phyloP scores from a whole-genome alignment of 2,329 filamentous ascomycete genomes.

The Penicillium griseofulvum region DNA sequence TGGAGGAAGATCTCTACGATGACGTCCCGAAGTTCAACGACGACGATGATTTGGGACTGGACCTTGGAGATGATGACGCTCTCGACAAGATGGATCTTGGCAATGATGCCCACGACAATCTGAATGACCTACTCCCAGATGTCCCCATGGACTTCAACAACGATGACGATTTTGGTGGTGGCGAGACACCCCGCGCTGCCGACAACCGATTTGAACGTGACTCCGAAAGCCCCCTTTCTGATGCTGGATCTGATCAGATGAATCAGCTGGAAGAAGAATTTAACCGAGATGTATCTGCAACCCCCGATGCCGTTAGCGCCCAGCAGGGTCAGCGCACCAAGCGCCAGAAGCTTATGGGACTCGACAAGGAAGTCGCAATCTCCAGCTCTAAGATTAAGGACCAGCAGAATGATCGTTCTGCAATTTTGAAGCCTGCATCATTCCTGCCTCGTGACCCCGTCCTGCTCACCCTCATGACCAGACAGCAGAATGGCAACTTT shows the following conservation, averaged over 20 bases:
- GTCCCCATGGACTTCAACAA: slow-evolving; percentile 53
- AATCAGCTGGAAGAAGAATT: slow-evolving; percentile 52
- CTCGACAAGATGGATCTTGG: slow-evolving; percentile 39
- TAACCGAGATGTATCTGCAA: slow-evolving; percentile 16
- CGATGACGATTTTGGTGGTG: slow-evolving; percentile 60
- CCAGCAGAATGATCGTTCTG: slow-evolving; percentile 80
- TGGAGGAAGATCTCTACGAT: slow-evolving; percentile 54
- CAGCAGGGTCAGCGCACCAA: slow-evolving; percentile 71
- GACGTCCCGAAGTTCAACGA: slow-evolving; percentile 65
- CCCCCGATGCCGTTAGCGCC: slow-evolving; percentile 52
- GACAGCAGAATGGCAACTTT: slow-evolving; percentile 89
- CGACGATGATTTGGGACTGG: slow-evolving; percentile 51
- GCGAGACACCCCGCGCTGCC: slow-evolving; percentile 50
- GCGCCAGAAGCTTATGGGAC: slow-evolving; percentile 75
- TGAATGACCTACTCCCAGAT: slow-evolving; percentile 56
- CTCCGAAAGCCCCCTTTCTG: slow-evolving; percentile 68
- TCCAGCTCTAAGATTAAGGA: slow-evolving; percentile 75
- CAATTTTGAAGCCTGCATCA: slow-evolving; percentile 76
- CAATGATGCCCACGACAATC: slow-evolving; percentile 49
- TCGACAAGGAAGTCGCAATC: slow-evolving; percentile 78
- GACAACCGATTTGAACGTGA: slow-evolving; percentile 56
- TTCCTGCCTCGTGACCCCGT: slow-evolving; percentile 87
- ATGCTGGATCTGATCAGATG: slow-evolving; percentile 64
- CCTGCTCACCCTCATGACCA: slow-evolving; percentile 80
- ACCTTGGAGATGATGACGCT: slow-evolving; percentile 48